Evolutionary conservation across 2,329 filamentous ascomycete species (phyloP).

Genomic region (Monosporascus sp.): DNA sequence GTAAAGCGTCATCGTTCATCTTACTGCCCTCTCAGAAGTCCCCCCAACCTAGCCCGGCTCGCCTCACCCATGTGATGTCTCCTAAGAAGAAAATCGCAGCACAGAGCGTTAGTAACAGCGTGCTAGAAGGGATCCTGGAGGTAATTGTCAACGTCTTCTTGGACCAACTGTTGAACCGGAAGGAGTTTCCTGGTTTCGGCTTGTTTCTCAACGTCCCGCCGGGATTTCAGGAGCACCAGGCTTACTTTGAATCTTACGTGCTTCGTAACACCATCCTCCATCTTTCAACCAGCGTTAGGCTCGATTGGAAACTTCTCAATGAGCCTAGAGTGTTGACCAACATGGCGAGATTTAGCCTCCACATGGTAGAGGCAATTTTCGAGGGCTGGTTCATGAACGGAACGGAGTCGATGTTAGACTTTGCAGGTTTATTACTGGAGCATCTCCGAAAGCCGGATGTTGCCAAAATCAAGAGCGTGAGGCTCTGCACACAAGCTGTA

Average conservation of each 20-base stretch:
- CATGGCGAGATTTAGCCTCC: slow-evolving; percentile 70
- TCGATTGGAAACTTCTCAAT: slow-evolving; percentile 65
- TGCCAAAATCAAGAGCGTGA: slow-evolving; percentile 73
- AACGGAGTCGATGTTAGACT: slow-evolving; percentile 76
- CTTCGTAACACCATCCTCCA: slow-evolving; percentile 69
- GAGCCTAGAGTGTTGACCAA: slow-evolving; percentile 86
- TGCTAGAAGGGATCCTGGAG: slow-evolving; percentile 72
- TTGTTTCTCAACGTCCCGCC: slow-evolving; percentile 85
- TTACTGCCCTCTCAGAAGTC: slow-evolving; percentile 69
- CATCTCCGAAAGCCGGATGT: slow-evolving; percentile 84
- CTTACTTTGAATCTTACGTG: slow-evolving; percentile 90
- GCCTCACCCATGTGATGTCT: slow-evolving; percentile 58
- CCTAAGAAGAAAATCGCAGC: slow-evolving; percentile 47
- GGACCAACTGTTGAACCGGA: slow-evolving; percentile 78
- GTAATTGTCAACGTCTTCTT: slow-evolving; percentile 75
- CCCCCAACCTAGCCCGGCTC: slow-evolving; percentile 54
- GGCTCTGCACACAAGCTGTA: slow-evolving; percentile 84
- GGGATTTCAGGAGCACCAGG: slow-evolving; percentile 89
- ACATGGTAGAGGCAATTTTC: slow-evolving; percentile 85
- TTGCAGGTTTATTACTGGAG: slow-evolving; percentile 78
- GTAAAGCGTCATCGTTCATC: slow-evolving; percentile 85
- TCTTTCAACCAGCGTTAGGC: slow-evolving; percentile 63
- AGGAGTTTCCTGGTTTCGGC: slow-evolving; percentile 85
- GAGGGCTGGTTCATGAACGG: slow-evolving; percentile 96
- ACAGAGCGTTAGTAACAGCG: slow-evolving; percentile 56